These are phyloP conservation scores for Podospora australis DNA, from an alignment of 495 filamentous ascomycete species.

Conservation along the genomic window DNA sequence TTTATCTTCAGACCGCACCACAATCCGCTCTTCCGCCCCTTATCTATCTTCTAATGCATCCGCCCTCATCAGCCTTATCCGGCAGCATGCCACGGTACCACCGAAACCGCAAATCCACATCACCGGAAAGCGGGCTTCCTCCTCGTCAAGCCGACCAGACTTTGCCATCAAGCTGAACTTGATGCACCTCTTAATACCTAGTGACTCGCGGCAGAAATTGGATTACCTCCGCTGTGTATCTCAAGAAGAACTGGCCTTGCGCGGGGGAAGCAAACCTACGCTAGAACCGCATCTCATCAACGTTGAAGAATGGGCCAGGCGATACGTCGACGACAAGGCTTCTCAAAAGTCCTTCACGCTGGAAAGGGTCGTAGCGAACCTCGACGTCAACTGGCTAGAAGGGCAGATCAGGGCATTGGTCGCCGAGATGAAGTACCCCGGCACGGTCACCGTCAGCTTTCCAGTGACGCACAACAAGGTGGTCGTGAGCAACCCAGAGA, in stretches of 20 bases:
- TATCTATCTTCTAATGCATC: constrained; percentile 35
- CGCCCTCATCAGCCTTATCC: constrained; percentile 38
- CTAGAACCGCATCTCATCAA: constrained; percentile 32
- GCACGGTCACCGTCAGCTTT: constrained; percentile 43
- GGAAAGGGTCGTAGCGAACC: constrained; percentile 43
- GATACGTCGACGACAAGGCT: constrained; percentile 41
- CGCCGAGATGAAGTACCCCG: constrained; percentile 38
- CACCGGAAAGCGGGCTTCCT: constrained; percentile 27
- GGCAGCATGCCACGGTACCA: constrained; percentile 41
- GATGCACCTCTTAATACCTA: constrained; percentile 42
- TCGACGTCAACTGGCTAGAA: constrained; percentile 46
- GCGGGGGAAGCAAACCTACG: constrained; percentile 38
- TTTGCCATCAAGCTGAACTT: constrained; percentile 49
- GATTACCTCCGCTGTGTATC: constrained; percentile 50
- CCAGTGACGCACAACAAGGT: constrained; percentile 45
- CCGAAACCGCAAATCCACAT: constrained; percentile 48
- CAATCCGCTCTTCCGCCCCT: constrained; percentile 36
- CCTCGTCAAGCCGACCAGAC: constrained; percentile 25
- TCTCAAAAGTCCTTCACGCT: constrained; percentile 44
- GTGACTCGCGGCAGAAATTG: constrained; percentile 31
- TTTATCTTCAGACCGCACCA: constrained; percentile 40
- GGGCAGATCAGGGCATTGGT: constrained; percentile 45
- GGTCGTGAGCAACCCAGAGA: constrained; percentile 43
- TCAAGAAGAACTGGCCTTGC: constrained; percentile 39
- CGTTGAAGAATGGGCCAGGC: constrained; percentile 43